A percentile compares a stretch with the other conserved stretches of the same genome.
Evolutionary conservation across 768 basidiomycete genomes (phyloP).

Genomic region (Thelephora ganbajun): DNA sequence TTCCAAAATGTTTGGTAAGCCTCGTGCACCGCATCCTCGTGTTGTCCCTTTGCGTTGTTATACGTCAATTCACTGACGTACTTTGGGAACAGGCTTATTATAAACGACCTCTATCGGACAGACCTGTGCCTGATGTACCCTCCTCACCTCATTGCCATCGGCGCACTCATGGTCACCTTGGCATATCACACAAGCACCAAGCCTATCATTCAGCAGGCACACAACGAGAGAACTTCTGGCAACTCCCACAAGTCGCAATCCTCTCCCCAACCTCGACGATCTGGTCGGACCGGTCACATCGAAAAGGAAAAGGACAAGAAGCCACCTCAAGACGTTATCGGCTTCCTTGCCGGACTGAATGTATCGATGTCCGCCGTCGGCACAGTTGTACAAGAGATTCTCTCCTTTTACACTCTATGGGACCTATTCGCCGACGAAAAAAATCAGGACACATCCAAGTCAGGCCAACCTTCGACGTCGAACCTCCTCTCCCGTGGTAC

Average conservation of each 20-base stretch:
- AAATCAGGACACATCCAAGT: conserved; percentile 13
- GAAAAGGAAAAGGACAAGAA: conserved; percentile 13
- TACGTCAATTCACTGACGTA: neutral
- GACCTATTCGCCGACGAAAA: conserved; percentile 64
- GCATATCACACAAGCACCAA: conserved; percentile 53
- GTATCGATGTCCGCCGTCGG: conserved; percentile 73
- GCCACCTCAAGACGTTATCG: conserved; percentile 48
- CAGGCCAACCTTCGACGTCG: conserved; percentile 9
- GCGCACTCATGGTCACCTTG: conserved; percentile 82
- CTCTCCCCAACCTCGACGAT: conserved; percentile 35
- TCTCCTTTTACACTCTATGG: conserved; percentile 84
- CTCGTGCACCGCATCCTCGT: neutral
- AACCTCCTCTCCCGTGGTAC: conserved; percentile 11
- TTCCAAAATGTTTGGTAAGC: conserved; percentile 86
- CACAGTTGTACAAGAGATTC: conserved; percentile 82
- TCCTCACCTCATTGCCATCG: conserved; percentile 87
- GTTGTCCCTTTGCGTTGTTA: neutral
- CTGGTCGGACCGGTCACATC: conserved; percentile 26
- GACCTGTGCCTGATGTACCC: conserved; percentile 91
- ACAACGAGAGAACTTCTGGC: conserved; percentile 16
- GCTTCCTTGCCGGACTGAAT: conserved; percentile 78
- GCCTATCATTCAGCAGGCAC: conserved; percentile 25
- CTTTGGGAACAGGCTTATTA: conserved; percentile 56
- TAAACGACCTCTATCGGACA: conserved; percentile 93
- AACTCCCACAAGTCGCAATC: conserved; percentile 8